These are phyloP conservation scores for Talaromyces pinophilus DNA, from an alignment of 2,329 filamentous ascomycete species.

Conservation along the genomic window DNA sequence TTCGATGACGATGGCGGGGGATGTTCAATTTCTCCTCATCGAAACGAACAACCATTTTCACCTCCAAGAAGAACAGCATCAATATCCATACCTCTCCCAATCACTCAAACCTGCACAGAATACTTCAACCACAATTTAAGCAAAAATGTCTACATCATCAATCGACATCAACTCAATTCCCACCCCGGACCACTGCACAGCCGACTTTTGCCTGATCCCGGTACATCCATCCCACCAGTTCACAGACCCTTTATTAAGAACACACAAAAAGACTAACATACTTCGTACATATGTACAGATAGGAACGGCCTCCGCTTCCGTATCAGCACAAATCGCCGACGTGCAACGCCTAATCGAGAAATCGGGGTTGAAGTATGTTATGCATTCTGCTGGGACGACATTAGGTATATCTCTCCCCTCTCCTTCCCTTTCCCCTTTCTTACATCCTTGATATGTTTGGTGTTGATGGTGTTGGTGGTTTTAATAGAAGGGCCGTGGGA, in stretches of 20 bases:
- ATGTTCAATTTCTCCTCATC: neutral
- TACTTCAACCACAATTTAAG: neutral
- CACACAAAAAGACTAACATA: too few relatives aligned
- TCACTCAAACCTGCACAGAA: neutral
- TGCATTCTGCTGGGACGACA: conserved; percentile 94
- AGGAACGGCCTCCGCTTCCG: conserved; percentile 74
- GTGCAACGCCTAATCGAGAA: conserved; percentile 82
- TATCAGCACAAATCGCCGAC: conserved; percentile 80
- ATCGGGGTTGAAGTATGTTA: conserved; percentile 77
- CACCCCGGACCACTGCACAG: conserved; percentile 75
- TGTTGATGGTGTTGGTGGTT: conserved; percentile 15
- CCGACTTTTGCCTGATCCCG: conserved; percentile 86
- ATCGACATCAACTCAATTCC: conserved; percentile 32
- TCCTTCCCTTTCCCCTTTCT: neutral
- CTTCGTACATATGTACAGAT: conserved; percentile 53
- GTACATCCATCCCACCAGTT: conserved; percentile 1
- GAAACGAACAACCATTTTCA: neutral
- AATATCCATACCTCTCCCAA: neutral
- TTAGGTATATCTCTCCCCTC: conserved; percentile 64
- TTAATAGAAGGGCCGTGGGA: conserved; percentile 83
- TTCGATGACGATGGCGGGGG: neutral
- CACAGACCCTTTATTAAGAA: too few relatives aligned
- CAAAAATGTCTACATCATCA: conserved; percentile 20
- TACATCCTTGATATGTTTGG: neutral
- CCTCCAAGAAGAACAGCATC: neutral